phyloP scores from a whole-genome alignment of 2,329 filamentous ascomycete genomes.

The Penicillium hordei region DNA sequence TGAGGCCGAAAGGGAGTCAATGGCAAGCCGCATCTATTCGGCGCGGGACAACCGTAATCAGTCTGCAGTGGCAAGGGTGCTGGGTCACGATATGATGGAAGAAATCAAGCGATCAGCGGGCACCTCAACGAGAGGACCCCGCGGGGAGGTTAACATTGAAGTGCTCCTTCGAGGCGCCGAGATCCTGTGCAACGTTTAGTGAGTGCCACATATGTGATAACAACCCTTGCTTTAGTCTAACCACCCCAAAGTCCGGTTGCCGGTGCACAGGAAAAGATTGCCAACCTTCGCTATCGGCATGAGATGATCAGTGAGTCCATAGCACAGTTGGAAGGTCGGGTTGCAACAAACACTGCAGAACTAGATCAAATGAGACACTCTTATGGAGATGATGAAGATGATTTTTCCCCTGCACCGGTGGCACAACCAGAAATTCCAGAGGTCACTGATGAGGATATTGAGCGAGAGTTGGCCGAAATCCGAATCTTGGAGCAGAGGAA shows the following conservation, averaged over 20 bases:
- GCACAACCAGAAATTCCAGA: conserved; percentile 23
- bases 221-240: conserved; percentile 12
- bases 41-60: conserved; percentile 65
- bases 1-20: conserved; percentile 39
- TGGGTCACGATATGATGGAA: conserved; percentile 83
- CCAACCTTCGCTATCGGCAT: conserved; percentile 68
- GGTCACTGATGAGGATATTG: conserved; percentile 46
- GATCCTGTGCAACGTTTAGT: conserved; percentile 86
- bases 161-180: conserved; percentile 81
- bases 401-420: conserved; percentile 49
- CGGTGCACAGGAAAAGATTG: conserved; percentile 75
- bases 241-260: conserved; percentile 62
- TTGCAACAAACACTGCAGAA: conserved; percentile 72
- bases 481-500: conserved; percentile 64
- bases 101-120: conserved; percentile 65
- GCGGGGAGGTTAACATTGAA: conserved; percentile 80
- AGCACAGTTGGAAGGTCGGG: conserved; percentile 75
- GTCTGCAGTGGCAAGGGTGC: conserved; percentile 80
- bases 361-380: conserved; percentile 68
- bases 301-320: conserved; percentile 71
- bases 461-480: conserved; percentile 55
- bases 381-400: conserved; percentile 56
- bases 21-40: conserved; percentile 50
- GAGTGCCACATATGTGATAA: conserved; percentile 12
- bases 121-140: conserved; percentile 52